A percentile compares a stretch with the other conserved stretches of the same genome.
These are phyloP conservation scores for Lactuca sativa DNA, from an alignment of 129 eudicot species.

Conservation along the genomic window DNA sequence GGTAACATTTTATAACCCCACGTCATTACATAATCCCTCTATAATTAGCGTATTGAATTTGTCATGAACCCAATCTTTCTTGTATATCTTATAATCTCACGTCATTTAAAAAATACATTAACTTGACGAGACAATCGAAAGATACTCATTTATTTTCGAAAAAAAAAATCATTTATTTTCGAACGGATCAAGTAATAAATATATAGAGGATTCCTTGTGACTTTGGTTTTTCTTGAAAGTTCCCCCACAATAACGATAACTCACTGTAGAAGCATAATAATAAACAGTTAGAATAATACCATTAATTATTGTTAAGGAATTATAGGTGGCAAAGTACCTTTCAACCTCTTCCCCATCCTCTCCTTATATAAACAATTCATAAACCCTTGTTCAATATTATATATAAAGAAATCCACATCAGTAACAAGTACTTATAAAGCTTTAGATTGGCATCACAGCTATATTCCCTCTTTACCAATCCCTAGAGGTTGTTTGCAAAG, in stretches of 20 bases:
- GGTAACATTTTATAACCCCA: conserved; percentile 23
- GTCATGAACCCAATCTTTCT: conserved; percentile 11
- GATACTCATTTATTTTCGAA: background rate
- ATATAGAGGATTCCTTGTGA: conserved; percentile 54
- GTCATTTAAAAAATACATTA: conserved; percentile 5
- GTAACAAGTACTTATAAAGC: conserved; percentile 28
- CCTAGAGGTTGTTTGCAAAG: conserved; percentile 24
- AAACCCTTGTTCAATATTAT: conserved; percentile 23
- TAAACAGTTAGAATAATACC: conserved; percentile 35
- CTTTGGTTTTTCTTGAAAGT: conserved; percentile 58
- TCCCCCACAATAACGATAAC: conserved; percentile 43
- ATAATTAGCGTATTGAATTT: background rate
- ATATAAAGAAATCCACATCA: conserved; percentile 25
- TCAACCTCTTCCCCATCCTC: conserved; percentile 30
- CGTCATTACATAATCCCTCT: background rate
- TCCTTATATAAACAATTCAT: conserved; percentile 24
- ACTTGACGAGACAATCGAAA: conserved; percentile 14
- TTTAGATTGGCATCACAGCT: conserved; percentile 30
- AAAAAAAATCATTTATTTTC: background rate
- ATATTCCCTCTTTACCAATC: conserved; percentile 31
- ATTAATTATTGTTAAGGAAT: conserved; percentile 26
- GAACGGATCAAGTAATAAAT: background rate
- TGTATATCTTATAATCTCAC: conserved; percentile 15
- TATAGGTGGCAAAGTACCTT: conserved; percentile 37
- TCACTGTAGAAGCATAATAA: conserved; percentile 41